Percentiles rank a stretch among this genome's conserved stretches.
phyloP scores from a whole-genome alignment of 1,284 basidiomycete species.

The Puccinia hordei region DNA sequence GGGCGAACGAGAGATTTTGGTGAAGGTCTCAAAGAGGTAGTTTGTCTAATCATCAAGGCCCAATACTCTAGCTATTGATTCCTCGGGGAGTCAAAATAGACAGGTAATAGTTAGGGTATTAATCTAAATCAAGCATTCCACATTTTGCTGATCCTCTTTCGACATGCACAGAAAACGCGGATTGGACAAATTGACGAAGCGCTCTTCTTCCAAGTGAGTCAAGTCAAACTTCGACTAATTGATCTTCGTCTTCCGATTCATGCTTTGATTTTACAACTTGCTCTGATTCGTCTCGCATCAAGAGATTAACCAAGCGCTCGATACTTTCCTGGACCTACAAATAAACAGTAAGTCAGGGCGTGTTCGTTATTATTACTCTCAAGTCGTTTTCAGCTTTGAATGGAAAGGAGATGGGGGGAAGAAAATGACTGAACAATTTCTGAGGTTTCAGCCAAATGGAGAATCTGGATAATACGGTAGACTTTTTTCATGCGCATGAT shows the following conservation, averaged over 20 bases:
- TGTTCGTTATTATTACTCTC: slow-evolving; percentile 40
- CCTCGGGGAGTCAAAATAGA: too few relatives aligned
- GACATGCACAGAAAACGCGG: too few relatives aligned
- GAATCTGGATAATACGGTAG: slow-evolving; percentile 79
- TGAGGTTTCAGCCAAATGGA: slow-evolving; percentile 77
- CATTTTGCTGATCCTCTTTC: too few relatives aligned
- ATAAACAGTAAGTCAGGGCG: background rate
- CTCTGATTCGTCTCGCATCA: slow-evolving; percentile 71
- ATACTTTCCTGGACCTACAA: slow-evolving; percentile 68
- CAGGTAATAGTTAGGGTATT: too few relatives aligned
- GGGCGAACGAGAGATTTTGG: too few relatives aligned
- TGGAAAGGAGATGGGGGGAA: background rate
- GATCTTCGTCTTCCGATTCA: slow-evolving; percentile 17
- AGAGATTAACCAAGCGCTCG: slow-evolving; percentile 71
- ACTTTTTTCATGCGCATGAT: slow-evolving; percentile 77
- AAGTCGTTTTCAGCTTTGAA: slow-evolving; percentile 35
- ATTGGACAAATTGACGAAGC: too few relatives aligned
- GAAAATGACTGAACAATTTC: slow-evolving; percentile 67
- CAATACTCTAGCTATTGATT: too few relatives aligned
- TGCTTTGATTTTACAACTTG: slow-evolving; percentile 56
- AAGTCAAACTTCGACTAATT: slow-evolving; percentile 45
- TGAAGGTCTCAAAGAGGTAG: too few relatives aligned
- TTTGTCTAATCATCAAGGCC: too few relatives aligned
- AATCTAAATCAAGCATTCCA: too few relatives aligned
- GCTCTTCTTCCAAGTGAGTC: too few relatives aligned